Evolutionary conservation across 345 rosid species (phyloP).

Genomic region (Pistacia vera): DNA sequence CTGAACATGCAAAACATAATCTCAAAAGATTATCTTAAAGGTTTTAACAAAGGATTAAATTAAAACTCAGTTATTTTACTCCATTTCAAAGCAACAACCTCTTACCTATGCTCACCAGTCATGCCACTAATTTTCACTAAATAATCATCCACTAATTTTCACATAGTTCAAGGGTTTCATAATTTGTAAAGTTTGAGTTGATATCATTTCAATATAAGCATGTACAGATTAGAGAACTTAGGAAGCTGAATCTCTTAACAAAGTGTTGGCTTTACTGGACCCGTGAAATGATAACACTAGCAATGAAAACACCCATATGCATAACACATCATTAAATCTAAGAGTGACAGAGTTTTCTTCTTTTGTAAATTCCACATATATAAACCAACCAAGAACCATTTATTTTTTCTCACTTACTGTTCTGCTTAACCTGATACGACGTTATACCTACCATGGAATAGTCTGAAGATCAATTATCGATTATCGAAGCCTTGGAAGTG

Average conservation of each 20-base stretch:
- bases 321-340: background rate
- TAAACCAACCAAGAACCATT: background rate
- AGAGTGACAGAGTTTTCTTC: background rate
- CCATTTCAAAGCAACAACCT: background rate
- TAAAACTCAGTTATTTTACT: background rate
- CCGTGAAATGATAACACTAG: constrained; percentile 1
- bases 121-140: constrained; percentile 18
- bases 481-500: background rate
- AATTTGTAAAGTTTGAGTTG: constrained; percentile 17
- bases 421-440: constrained; percentile 6
- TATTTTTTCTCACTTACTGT: background rate
- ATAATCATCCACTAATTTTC: constrained; percentile 2
- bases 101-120: constrained; percentile 14
- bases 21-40: too few species aligned
- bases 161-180: constrained; percentile 13
- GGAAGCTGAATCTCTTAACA: constrained; percentile 19
- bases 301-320: background rate
- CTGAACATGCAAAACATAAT: too few species aligned
- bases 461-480: background rate
- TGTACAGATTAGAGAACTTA: constrained; percentile 12
- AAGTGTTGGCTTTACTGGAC: background rate
- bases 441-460: constrained; percentile 4
- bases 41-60: too few species aligned
- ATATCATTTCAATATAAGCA: constrained; percentile 13
- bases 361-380: too few species aligned